Base-by-base conservation (phyloP, 1,284 basidiomycete genomes). In the Phlebopus sp. region DNA sequence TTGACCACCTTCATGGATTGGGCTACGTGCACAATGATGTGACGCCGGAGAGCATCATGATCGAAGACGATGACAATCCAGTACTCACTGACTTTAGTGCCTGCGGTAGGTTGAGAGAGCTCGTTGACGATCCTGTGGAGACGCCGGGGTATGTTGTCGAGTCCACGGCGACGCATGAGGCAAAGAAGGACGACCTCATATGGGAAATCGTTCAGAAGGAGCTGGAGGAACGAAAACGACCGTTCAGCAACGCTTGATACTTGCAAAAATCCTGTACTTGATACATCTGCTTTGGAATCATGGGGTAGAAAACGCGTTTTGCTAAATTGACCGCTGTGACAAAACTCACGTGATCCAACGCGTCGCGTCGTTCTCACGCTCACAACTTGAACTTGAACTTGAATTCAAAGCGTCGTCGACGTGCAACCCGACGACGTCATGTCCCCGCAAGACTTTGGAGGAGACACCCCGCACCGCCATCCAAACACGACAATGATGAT, bases 21-120 rank as follows among this genome's bases (percentile, higher is more conserved):
- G 57, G 59, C n/a, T 51, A 60, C 29, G 60, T 58, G 14, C 58
- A 66, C 50, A 58, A 58, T 40, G 61, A 62, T 47, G 52, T 66
- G 13, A 63, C 59, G 32, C 57, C 59, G 7, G 32, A 27, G 5
- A 62, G 62, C 30, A 57, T 64, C 42, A 55, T 58, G 52, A 47
- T 64, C 13, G 45, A 50, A 31, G 54, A 54, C 8, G 42, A 38
- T n/a, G 50, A 30, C 13, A 17, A 27, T 43, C 25, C 42, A 17
- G 41, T 51, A 17, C 18, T 44, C 35, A 45, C 27, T 11, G 41
- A 49, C 37, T 37, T 44, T 6, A 36, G 39, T n/a, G 27, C 37
- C 35, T 44, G 47, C 43, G 10, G 37, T 2, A 38, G 23, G 11
- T 21, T 38, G 6, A 18, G 37, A 18, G 18, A 38, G 4, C 10